Evolutionary conservation across 169 alveolate species (phyloP).

Genomic region (Perkinsus olseni): DNA sequence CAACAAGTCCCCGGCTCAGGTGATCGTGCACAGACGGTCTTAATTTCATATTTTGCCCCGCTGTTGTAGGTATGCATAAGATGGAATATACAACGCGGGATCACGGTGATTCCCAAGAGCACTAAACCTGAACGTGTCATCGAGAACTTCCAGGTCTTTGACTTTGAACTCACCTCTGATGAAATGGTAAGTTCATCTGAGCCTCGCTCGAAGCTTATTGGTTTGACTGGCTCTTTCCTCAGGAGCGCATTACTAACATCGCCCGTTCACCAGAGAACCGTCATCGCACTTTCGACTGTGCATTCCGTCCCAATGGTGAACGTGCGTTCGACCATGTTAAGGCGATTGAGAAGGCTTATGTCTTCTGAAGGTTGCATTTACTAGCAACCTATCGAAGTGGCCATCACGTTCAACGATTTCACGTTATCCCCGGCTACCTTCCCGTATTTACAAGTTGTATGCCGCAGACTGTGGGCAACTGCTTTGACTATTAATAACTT

Average conservation of each 20-base stretch:
- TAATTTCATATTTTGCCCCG: too few species aligned
- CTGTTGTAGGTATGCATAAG: too few species aligned
- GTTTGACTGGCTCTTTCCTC: too few species aligned
- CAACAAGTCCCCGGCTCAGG: neutral
- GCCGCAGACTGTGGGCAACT: too few species aligned
- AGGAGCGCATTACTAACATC: neutral
- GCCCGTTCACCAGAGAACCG: neutral
- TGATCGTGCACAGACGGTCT: too few species aligned
- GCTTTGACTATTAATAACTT: too few species aligned
- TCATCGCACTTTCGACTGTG: neutral
- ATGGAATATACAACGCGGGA: slow-evolving; percentile 1
- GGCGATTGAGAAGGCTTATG: neutral
- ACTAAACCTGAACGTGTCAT: neutral
- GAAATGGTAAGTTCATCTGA: neutral
- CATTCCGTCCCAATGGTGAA: neutral
- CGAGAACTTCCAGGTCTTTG: neutral
- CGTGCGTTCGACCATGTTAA: neutral
- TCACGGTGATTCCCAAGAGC: neutral
- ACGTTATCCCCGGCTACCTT: too few species aligned
- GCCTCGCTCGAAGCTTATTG: too few species aligned
- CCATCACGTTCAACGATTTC: too few species aligned
- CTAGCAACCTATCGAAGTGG: too few species aligned
- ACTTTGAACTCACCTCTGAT: neutral
- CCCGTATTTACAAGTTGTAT: too few species aligned
- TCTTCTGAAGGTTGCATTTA: too few species aligned